Evolutionary conservation across 108 stramenopile genomes (phyloP), one percentile per base, ranked within the genome.

Genomic region (Schizochytrium sp.): DNA sequence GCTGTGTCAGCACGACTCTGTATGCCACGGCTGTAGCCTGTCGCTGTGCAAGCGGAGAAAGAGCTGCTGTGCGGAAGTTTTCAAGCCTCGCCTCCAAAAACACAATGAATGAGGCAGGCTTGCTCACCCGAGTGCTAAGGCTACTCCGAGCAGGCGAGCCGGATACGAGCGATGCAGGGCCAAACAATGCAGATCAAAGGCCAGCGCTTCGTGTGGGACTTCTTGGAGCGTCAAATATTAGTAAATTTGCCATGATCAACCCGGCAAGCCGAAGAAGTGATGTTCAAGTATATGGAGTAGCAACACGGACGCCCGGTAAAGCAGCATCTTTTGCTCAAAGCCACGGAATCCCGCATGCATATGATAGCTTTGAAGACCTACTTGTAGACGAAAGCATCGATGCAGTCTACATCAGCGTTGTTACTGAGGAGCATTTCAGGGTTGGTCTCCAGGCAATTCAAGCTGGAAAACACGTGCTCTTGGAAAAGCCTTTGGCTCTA

Each of bases 181-280:
- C 19, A 60, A 60, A n/a, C 59, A 17, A 28, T 28, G 28, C 28
- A 28, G 28, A 28, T 28, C 28, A 28, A 28, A 28, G 28, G 28
- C 28, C 28, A 28, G 28, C 61, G 17, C 8, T 64, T 13, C 61
- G 61, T 13, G 61, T 64, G 41, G 61, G 61, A 10, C 61, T 64
- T 10, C 41, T 13, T 4, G 61, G 61, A 38, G 61, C 61, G 8
- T 64, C 61, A 42, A 64, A 64, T 42, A 64, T 64, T 64, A 64
- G 61, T 42, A 64, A 64, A n/a, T 64, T 64, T 64, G 61, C 61
- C 17, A 64, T 64, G 61, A 64, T 64, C 61, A 64, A 64, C 19
- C 41, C 61, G 8, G 61, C 61, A 42, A 64, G 61, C 61, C 38
- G 61, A 64, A 38, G 61, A 4, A 64, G 19, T 4, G 61, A 64